Evolutionary conservation across 768 basidiomycete species (phyloP), one percentile per base, ranked within the genome.

Genomic region (Lactarius psammicola): DNA sequence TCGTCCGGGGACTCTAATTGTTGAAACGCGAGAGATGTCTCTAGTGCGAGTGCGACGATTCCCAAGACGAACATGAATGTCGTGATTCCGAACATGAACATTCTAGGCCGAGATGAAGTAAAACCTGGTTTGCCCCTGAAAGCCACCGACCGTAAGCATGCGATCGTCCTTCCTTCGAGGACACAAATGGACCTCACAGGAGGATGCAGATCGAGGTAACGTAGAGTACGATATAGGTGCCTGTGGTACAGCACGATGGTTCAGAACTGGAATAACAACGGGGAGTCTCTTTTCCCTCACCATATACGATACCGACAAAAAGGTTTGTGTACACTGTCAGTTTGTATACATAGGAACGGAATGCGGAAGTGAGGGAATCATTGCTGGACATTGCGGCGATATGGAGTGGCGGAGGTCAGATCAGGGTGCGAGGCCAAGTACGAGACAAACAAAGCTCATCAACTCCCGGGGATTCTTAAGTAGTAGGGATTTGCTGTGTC

Each of bases 21-120:
- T 10, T 15, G 36, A 38, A 38, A 15, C 15, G 13, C 36, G 13
- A 38, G 4, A 15, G 36, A 3, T 31, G 42, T 65, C 33, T 56
- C 54, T 13, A 65, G 42, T 10, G 30, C 64, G 1, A 65, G 64
- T 30, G 59, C 53, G 18, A 56, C 36, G 53, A 60, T 46, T 11
- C 58, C 51, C 18, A 65, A 23, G 10, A 26, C 20, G 17, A 65
- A 60, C 64, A 65, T 65, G 8, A 65, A 60, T 18, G 64, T 65
- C 26, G 64, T 38, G 36, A 38, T 38, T 15, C 36, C 36, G 15
- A 38, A 38, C 36, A 2, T 5, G 36, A 38, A 11, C 18, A 65
- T 40, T 44, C 64, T 60, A 7, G 64, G 53, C n/a, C 6, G 49
- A 40, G 64, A 65, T 5, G 59, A 65, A 26, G 28, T 36, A n/a